Conservation (phyloP, 1,284 basidiomycete genomes). For the Cystobasidium sp. region DNA sequence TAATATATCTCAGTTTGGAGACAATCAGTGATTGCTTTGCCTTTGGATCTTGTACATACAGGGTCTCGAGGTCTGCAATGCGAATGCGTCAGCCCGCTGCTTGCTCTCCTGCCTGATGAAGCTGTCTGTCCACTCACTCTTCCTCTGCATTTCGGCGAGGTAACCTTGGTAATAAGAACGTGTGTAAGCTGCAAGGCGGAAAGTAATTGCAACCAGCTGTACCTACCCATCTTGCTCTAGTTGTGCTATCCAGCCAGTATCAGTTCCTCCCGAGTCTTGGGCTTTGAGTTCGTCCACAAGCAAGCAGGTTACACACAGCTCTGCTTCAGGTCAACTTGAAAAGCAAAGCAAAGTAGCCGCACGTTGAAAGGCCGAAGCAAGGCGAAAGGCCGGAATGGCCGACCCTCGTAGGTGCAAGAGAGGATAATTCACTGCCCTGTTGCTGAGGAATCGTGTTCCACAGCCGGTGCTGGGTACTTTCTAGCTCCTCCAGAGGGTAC, state of each 20-base stretch:
- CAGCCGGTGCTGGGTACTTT: constrained; percentile 42
- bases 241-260: background rate
- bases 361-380: too few species aligned
- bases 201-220: background rate
- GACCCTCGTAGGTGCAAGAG: constrained; percentile 16
- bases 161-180: constrained; percentile 15
- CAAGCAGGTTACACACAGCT: constrained; percentile 7
- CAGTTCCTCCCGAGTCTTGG: background rate
- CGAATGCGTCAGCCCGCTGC: background rate
- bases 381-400: constrained; percentile 23
- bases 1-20: background rate
- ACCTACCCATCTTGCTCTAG: constrained; percentile 40
- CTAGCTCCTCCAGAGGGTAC: constrained; percentile 37
- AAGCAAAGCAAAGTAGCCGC: background rate
- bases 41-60: constrained; percentile 22
- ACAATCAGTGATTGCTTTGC: background rate
- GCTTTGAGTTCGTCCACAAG: constrained; percentile 7
- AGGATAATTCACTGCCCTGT: background rate
- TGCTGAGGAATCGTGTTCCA: background rate
- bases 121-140: constrained; percentile 23
- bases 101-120: background rate
- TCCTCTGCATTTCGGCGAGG: constrained; percentile 43
- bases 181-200: background rate
- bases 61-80: constrained; percentile 38
- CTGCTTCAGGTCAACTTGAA: constrained; percentile 13